Base-by-base conservation (phyloP, 2,329 filamentous ascomycete genomes). In the Sclerotinia minor region DNA sequence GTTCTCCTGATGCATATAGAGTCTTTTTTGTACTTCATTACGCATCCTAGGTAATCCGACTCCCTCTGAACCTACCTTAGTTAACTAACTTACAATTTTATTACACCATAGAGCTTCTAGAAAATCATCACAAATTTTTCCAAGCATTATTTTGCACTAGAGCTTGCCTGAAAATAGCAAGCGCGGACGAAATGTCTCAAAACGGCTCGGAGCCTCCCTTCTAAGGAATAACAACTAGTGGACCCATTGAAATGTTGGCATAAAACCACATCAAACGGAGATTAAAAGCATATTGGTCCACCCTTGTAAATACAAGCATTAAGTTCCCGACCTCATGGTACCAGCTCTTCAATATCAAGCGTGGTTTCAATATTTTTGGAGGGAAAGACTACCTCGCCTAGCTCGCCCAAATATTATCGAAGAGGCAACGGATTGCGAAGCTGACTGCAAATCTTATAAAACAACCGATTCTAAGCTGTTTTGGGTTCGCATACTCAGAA, bases 301-400 rank as follows among this genome's bases (percentile, higher is more conserved):
- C n/a, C 24, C 21, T 38, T 57, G 32, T n/a, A 55, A 13, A 38
- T 24, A 15, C 21, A 57, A 57, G n/a, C 54, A 41, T 57, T 41
- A 41, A 17, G 5, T 57, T 41, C 54, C 54, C 54, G 54, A 57
- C 54, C 21, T 57, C 5, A 13, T 57, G 54, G 54, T 41, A 57
- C 35, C 32, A 32, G 32, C 21, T 32, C 21, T 55, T 38, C 53
- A 54, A 35, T 35, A 29, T 35, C 29, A 54, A 35, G 11, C 53
- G 38, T 57, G 32, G 21, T 41, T 24, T 17, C n/a, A n/a, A n/a
- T n/a, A n/a, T 24, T 17, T 41, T n/a, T 41, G 13, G 9, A 24
- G 54, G 32, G 24, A 57, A 21, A 15, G 32, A 13, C 21, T 11
- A 9, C 35, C n/a, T 24, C 54, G 53, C 53, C 29, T 35, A 38